Base-by-base conservation (phyloP, 176 grass and related monocot species). In the Phyllostachys edulis region DNA sequence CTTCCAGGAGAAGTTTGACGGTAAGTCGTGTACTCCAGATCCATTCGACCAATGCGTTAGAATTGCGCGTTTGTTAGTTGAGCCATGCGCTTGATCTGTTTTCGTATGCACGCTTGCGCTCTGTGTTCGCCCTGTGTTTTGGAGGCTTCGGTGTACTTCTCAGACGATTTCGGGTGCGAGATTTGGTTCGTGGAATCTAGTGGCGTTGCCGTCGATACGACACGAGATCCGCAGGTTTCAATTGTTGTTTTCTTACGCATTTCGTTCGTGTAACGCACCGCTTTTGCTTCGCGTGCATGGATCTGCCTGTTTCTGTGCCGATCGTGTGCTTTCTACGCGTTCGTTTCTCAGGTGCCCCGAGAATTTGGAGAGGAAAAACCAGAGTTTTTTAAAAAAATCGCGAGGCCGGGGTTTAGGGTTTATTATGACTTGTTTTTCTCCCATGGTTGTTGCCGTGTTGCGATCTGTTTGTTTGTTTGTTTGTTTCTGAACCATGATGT, bases 1-100 rank as follows among this genome's bases (percentile, higher is more conserved):
- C 85, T 94, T 97, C 63, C 85, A 92, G 82, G 94, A 97, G 79
- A 92, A 84, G 71, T 97, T 97, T 38, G 86, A 71, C 60, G 88
- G 93, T 93, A 88, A 86, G 24, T 57, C 13, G 27, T 20, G n/a
- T 9, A 3, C 3, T 68, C 3, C 17, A 15, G 80, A 69, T 82
- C 51, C 60, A 4, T 23, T 44, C 36, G 6, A 20, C 10, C 70
- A 57, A 5, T 49, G 61, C 78, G 26, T 34, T 21, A 18, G 20
- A 7, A 16, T 32, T 60, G 26, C 9, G 26, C 13, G 34, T 37
- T 60, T 26, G 21, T 57, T 62, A 9, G 27, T 17, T 12, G 9
- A 1, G 27, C 69, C 27, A 40, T 75, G 38, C 32, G 21, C 24
- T 21, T 27, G 63, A 67, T 83, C 18, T 56, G 74, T 41, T 29